Percentiles rank a stretch among this genome's conserved stretches.
These are phyloP conservation scores for Podila clonocystis DNA, from an alignment of 192 early-diverging fungal genomes.

Conservation along the genomic window DNA sequence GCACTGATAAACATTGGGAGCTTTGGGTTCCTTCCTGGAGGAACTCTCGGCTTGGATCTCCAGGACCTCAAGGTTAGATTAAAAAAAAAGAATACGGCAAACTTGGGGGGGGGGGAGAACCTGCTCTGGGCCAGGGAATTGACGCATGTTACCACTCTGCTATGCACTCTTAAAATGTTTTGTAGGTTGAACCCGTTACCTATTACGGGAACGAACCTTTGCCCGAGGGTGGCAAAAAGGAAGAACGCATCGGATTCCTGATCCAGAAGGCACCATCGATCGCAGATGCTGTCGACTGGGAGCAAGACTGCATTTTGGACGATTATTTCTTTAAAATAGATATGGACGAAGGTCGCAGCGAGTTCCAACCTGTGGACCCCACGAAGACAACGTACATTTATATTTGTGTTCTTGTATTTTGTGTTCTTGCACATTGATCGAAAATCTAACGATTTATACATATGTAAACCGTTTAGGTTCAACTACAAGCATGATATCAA, in stretches of 20 bases:
- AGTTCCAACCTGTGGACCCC: conserved; percentile 20
- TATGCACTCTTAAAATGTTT: no score
- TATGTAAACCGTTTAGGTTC: conserved; percentile 28
- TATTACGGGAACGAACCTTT: conserved; percentile 5
- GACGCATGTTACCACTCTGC: no score
- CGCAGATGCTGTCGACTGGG: conserved; percentile 32
- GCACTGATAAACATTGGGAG: conserved; percentile 46
- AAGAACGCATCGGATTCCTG: conserved; percentile 33
- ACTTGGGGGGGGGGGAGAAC: no score
- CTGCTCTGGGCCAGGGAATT: no score
- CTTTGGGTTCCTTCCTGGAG: conserved; percentile 62
- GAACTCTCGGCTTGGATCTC: conserved; percentile 47
- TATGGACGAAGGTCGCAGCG: conserved; percentile 38
- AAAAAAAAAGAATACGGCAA: no score
- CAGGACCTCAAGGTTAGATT: conserved; percentile 45
- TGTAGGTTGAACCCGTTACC: conserved; percentile 16
- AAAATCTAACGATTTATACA: not conserved
- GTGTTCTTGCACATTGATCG: not conserved
- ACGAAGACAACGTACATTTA: conserved; percentile 11
- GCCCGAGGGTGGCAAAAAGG: not conserved
- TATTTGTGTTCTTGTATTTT: no score
- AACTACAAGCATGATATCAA: conserved; percentile 27
- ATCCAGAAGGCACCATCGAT: conserved; percentile 23
- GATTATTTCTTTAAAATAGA: conserved; percentile 53
- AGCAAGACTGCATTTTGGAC: conserved; percentile 54